Base-by-base conservation (phyloP, 352 stramenopile species). In the Halophytophthora batemanensis region DNA sequence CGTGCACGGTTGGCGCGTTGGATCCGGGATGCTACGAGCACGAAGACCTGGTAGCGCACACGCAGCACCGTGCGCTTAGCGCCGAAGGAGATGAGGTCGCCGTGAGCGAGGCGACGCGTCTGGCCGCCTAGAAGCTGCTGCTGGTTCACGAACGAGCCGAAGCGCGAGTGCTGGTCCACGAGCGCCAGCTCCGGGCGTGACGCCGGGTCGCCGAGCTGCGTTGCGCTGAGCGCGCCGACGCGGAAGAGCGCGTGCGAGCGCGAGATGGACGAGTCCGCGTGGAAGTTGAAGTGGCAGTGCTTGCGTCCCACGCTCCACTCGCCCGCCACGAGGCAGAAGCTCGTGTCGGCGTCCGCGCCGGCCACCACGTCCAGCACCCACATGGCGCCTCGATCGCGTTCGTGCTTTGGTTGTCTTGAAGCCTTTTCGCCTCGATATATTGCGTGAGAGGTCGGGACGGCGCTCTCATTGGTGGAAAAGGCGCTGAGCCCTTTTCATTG, bases 141-240 rank as follows among this genome's bases (percentile, higher is more conserved):
- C 31, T 86, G 68, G 56, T 95, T 95, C 39, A 95, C 79, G 51
- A 92, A 95, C 18, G 85, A 91, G 35, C 85, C 85, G 56, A 95
- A 95, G 56, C 85, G 85, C 46, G 85, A 95, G 39, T 84, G 74
- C 57, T 78, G 71, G 65, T 95, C 85, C 55, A 82, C 71, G 34
- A 95, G 69, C 50, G 81, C 74, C 54, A 95, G 77, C 42, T 71
- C 54, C 28, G 80, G 85, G 6, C 79, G 74, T 13, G 82, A 71
- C 12, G 56, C 45, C 39, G 79, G 65, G 52, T 90, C 69, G 14
- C 56, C 50, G 23, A 95, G 61, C 46, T 95, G 74, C 59, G 86
- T 64, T 13, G 47, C 22, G 18, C 71, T 56, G 22, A 95, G 67
- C n/a, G 64, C 66, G 39, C 78, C 82, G 13, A 95, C 85, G 58